A percentile compares a stretch with the other conserved stretches of the same genome.
These are phyloP conservation scores for Aspergillus indologenus DNA, from an alignment of 495 filamentous ascomycete species.

Conservation along the genomic window DNA sequence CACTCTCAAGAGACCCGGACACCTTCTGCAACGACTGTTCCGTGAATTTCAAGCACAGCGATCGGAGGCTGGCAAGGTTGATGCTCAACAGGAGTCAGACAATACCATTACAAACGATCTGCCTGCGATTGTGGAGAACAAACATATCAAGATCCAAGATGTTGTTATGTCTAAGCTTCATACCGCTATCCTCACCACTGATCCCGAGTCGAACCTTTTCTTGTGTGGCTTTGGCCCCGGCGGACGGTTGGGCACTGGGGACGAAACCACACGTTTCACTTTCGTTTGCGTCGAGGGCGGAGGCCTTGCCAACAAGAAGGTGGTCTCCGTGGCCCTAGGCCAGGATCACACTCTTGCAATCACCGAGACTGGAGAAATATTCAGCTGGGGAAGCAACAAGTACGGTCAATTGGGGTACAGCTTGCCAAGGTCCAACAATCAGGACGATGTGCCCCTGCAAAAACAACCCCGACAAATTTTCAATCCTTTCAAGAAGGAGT, in stretches of 20 bases:
- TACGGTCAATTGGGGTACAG: conserved; percentile 84
- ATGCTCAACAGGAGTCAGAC: conserved; percentile 17
- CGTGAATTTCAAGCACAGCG: conserved; percentile 50
- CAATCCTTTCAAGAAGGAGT: conserved; percentile 83
- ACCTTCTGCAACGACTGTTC: conserved; percentile 68
- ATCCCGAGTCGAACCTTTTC: conserved; percentile 88
- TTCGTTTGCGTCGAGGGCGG: conserved; percentile 77
- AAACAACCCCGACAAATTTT: conserved; percentile 82
- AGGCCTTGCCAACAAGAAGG: conserved; percentile 64
- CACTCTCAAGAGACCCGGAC: conserved; percentile 70
- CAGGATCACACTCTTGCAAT: conserved; percentile 89
- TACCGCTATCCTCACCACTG: conserved; percentile 84
- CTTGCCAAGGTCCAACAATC: conserved; percentile 50
- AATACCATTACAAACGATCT: conserved; percentile 43
- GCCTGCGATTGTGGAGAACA: conserved; percentile 65
- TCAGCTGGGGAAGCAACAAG: conserved; percentile 89
- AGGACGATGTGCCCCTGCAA: conserved; percentile 75
- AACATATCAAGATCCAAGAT: conserved; percentile 69
- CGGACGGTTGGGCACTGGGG: conserved; percentile 84
- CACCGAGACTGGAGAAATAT: conserved; percentile 75
- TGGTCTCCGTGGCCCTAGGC: conserved; percentile 73
- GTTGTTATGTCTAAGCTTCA: conserved; percentile 87
- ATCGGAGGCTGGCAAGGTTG: conserved; percentile 27
- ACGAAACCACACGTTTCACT: conserved; percentile 80
- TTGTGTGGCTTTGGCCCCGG: conserved; percentile 90